phyloP scores from a whole-genome alignment of 2,329 filamentous ascomycete genomes.

The Exophiala mesophila region DNA sequence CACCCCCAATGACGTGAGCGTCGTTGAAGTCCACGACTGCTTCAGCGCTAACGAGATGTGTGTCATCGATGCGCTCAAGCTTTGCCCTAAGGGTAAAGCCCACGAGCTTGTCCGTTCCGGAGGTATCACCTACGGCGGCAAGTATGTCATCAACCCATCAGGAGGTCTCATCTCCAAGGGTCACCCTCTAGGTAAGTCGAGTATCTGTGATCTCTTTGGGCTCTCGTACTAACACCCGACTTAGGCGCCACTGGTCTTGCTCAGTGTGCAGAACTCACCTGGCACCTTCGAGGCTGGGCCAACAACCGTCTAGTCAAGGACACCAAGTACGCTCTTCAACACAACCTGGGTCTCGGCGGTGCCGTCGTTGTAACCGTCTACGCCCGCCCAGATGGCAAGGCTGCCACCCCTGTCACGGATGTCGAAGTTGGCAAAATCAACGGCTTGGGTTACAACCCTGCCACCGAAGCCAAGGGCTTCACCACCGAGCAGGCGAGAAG shows the following conservation, averaged over 20 bases:
- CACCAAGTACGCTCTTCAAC: slow-evolving; percentile 74
- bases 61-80: slow-evolving; percentile 77
- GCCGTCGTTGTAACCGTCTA: slow-evolving; percentile 90
- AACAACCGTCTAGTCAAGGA: slow-evolving; percentile 72
- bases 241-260: slow-evolving; percentile 75
- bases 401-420: slow-evolving; percentile 56
- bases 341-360: slow-evolving; percentile 88
- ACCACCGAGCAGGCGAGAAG: slow-evolving; percentile 67
- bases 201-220: not conserved
- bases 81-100: slow-evolving; percentile 73
- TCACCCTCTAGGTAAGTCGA: slow-evolving; percentile 67
- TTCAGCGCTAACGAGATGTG: slow-evolving; percentile 95
- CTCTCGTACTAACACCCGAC: slow-evolving; percentile 7
- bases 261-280: slow-evolving; percentile 90
- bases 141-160: slow-evolving; percentile 81
- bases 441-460: slow-evolving; percentile 83
- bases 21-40: slow-evolving; percentile 94
- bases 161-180: slow-evolving; percentile 95
- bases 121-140: slow-evolving; percentile 86
- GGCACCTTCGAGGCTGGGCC: slow-evolving; percentile 93
- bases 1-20: slow-evolving; percentile 63
- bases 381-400: slow-evolving; percentile 70
- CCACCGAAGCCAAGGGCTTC: slow-evolving; percentile 82
- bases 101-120: slow-evolving; percentile 84
- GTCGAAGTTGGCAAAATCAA: slow-evolving; percentile 61